These are phyloP conservation scores for Alternaria dauci DNA, from an alignment of 2,329 filamentous ascomycete genomes.

Conservation along the genomic window DNA sequence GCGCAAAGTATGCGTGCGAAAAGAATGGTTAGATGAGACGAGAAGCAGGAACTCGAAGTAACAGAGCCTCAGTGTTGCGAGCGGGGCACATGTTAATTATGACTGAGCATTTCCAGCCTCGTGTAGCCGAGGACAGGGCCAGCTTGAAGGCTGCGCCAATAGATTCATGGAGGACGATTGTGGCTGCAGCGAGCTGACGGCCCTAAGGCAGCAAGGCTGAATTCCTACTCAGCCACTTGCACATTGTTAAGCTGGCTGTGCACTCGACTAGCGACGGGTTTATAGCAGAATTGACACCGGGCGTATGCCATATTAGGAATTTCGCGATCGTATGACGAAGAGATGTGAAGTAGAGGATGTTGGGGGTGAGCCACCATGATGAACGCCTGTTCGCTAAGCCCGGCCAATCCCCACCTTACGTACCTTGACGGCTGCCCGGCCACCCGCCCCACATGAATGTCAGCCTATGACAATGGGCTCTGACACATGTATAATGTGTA, in stretches of 20 bases:
- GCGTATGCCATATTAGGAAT: not conserved
- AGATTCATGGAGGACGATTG: not conserved
- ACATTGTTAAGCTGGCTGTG: not conserved
- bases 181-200: constrained; percentile 20
- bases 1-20: not conserved
- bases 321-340: not conserved
- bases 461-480: not conserved
- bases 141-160: constrained; percentile 9
- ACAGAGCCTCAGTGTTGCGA: not conserved
- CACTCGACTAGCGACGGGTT: not conserved
- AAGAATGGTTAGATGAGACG: not conserved
- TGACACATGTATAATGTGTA: not conserved
- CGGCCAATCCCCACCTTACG: constrained; percentile 4
- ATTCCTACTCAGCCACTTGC: not conserved
- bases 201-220: constrained; percentile 16
- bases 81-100: not conserved
- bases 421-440: not conserved
- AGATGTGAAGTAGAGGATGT: not conserved
- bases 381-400: constrained; percentile 11
- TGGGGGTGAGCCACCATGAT: not conserved
- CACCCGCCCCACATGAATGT: not conserved
- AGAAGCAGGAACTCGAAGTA: not conserved
- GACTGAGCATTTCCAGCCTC: not conserved
- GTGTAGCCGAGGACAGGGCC: not conserved
- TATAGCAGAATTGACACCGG: not conserved